A percentile compares a stretch with the other conserved stretches of the same genome.
These are phyloP conservation scores for Agaricus blazei DNA, from an alignment of 768 basidiomycete genomes.

Conservation along the genomic window DNA sequence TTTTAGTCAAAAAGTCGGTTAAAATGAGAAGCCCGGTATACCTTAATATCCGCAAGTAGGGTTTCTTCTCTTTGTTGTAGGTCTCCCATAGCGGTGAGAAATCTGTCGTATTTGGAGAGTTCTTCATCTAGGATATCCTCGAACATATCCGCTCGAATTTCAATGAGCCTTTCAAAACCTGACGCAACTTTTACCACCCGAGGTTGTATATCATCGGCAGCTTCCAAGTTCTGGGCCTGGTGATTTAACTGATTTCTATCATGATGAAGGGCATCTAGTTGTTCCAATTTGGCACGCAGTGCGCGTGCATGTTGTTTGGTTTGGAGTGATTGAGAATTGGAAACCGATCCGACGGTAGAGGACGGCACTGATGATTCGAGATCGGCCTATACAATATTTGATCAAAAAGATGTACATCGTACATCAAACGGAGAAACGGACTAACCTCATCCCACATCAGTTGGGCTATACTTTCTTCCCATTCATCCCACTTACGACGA, in stretches of 20 bases:
- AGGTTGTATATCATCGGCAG: constrained; percentile 68
- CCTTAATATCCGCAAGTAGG: constrained; percentile 66
- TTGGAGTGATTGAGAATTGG: constrained; percentile 34
- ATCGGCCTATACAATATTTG: constrained; percentile 38
- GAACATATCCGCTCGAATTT: constrained; percentile 83
- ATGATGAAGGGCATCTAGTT: constrained; percentile 66
- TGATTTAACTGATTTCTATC: constrained; percentile 57
- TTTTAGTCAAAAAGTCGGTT: not conserved
- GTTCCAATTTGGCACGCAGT: constrained; percentile 71
- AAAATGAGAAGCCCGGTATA: constrained; percentile 21
- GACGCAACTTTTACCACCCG: constrained; percentile 63
- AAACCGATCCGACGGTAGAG: constrained; percentile 36
- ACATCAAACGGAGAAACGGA: constrained; percentile 14
- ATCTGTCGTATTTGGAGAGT: constrained; percentile 76
- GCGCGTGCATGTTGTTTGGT: constrained; percentile 64
- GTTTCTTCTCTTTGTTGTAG: constrained; percentile 57
- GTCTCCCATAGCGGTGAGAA: constrained; percentile 53
- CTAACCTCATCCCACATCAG: constrained; percentile 66
- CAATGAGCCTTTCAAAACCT: constrained; percentile 58
- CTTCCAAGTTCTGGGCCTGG: constrained; percentile 56
- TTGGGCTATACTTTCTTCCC: constrained; percentile 68
- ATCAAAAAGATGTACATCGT: not conserved
- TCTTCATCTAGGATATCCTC: constrained; percentile 78
- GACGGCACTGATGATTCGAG: constrained; percentile 68
- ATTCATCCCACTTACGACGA: constrained; percentile 82